Conservation (phyloP, 371 early-diverging fungal genomes). For the Chytridiales sp. region DNA sequence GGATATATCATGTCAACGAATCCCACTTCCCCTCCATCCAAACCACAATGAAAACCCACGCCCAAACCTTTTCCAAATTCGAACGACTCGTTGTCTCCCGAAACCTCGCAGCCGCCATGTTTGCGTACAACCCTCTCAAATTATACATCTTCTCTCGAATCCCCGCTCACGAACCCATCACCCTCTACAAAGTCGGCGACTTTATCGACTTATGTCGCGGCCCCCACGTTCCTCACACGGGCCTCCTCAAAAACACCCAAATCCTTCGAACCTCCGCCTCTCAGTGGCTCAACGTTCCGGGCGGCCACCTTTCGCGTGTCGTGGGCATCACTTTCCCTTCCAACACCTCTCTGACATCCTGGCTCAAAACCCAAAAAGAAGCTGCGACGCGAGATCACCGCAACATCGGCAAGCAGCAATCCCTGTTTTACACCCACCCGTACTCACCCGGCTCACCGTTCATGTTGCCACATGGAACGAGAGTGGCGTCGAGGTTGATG, state of each 20-base stretch:
- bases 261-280: conserved; percentile 29
- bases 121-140: conserved; percentile 53
- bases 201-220: conserved; percentile 68
- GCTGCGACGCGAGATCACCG: conserved; percentile 58
- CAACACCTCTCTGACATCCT: conserved; percentile 40
- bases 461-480: conserved; percentile 92
- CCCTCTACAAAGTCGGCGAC: conserved; percentile 53
- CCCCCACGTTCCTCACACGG: conserved; percentile 57
- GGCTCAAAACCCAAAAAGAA: conserved; percentile 33
- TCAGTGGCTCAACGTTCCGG: conserved; percentile 37
- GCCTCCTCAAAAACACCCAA: conserved; percentile 33
- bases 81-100: conserved; percentile 43
- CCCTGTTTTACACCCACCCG: conserved; percentile 75
- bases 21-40: conserved; percentile 25
- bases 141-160: conserved; percentile 37
- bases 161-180: conserved; percentile 28
- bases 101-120: conserved; percentile 48
- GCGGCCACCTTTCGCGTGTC: conserved; percentile 44
- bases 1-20: conserved; percentile 21
- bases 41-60: conserved; percentile 34
- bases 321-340: conserved; percentile 47
- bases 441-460: conserved; percentile 91
- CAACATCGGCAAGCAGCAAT: conserved; percentile 53
- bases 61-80: conserved; percentile 46
- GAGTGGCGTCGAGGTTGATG: conserved; percentile 78